These are phyloP conservation scores for Talaromyces sp. DNA, from an alignment of 2,329 filamentous ascomycete species.

Conservation along the genomic window DNA sequence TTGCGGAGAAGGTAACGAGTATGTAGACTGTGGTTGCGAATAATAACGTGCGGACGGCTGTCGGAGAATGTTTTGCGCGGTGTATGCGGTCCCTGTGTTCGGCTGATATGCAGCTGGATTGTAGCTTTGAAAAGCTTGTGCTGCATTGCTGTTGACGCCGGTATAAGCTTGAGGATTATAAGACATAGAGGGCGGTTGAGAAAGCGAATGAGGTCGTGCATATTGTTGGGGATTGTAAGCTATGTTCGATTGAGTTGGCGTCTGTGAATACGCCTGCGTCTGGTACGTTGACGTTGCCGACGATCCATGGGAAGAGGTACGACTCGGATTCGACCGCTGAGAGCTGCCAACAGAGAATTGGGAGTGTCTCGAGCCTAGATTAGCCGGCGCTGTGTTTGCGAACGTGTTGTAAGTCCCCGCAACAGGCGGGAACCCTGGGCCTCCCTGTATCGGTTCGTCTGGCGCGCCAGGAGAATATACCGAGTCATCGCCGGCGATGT, in stretches of 20 bases:
- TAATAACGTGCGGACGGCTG: constrained; percentile 28
- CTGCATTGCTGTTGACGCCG: constrained; percentile 23
- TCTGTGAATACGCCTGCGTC: constrained; percentile 46
- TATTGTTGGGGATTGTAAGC: constrained; percentile 64
- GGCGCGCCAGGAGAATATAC: constrained; percentile 7
- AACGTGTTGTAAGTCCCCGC: constrained; percentile 25
- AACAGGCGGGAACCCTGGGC: constrained; percentile 7
- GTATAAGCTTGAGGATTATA: constrained; percentile 70
- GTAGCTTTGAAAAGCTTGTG: constrained; percentile 43
- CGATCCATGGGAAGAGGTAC: constrained; percentile 41
- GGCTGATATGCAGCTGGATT: constrained; percentile 50
- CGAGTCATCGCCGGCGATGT: constrained; percentile 71
- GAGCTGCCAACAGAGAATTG: constrained; percentile 33
- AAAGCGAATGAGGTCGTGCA: constrained; percentile 45
- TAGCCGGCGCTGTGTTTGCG: constrained; percentile 27
- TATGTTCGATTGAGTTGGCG: constrained; percentile 40
- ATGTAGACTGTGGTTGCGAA: constrained; percentile 30
- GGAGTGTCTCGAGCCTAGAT: constrained; percentile 34
- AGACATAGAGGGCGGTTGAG: constrained; percentile 42
- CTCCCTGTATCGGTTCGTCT: constrained; percentile 7
- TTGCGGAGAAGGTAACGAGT: constrained; percentile 30
- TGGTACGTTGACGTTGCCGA: constrained; percentile 47
- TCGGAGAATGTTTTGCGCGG: constrained; percentile 33
- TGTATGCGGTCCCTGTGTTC: constrained; percentile 28
- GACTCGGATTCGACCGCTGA: constrained; percentile 36